Conservation (phyloP, 2,329 filamentous ascomycete genomes). For the Teratosphaeria pseudoeucalypti region DNA sequence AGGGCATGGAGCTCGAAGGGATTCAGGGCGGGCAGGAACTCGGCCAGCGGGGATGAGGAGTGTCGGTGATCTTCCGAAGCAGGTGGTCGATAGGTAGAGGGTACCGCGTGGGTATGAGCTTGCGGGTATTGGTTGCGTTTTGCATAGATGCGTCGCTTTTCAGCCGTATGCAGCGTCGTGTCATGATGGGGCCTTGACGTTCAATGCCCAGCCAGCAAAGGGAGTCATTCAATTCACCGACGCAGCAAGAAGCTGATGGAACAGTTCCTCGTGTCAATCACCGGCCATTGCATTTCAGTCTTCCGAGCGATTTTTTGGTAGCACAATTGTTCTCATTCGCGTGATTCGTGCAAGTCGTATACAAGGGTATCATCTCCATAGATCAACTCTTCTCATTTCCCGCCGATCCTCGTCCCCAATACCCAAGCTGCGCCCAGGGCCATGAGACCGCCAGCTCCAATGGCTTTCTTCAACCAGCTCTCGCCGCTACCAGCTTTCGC, state of each 20-base stretch:
- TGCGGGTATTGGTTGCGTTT: not conserved
- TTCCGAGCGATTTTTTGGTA: too few relatives aligned
- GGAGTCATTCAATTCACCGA: too few relatives aligned
- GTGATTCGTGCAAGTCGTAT: not conserved
- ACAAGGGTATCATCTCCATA: not conserved
- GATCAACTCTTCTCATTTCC: not conserved
- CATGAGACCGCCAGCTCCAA: slow-evolving; percentile 29
- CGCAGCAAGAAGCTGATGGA: too few relatives aligned
- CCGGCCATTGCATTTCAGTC: too few relatives aligned
- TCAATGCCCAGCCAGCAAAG: too few relatives aligned
- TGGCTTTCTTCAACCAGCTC: slow-evolving; percentile 30
- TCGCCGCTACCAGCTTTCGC: slow-evolving; percentile 26
- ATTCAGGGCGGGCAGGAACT: not conserved
- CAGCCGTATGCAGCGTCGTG: not conserved
- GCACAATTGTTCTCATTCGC: not conserved
- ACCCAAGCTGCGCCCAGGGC: slow-evolving; percentile 31
- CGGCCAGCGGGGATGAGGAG: not conserved
- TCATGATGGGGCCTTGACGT: not conserved
- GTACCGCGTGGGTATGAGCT: too few relatives aligned
- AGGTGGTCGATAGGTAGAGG: too few relatives aligned
- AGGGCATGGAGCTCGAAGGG: not conserved
- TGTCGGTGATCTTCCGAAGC: too few relatives aligned
- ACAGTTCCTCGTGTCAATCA: too few relatives aligned
- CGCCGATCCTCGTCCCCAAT: not conserved
- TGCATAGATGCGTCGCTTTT: not conserved